Conservation (phyloP, 169 alveolate species). For the Plasmodium knowlesi region DNA sequence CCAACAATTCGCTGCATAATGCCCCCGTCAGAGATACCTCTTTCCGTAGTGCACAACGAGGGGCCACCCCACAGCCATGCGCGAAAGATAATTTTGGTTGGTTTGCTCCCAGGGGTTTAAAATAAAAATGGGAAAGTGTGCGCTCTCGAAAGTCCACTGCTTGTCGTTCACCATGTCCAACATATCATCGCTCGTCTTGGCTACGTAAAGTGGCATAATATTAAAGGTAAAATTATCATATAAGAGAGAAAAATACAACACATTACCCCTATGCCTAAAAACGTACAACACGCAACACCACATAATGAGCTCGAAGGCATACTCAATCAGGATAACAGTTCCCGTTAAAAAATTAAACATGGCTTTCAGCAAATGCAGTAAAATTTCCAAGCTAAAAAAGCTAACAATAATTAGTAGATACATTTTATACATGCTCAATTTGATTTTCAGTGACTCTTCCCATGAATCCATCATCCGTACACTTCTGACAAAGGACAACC, state of each 20-base stretch:
- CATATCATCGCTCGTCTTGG: background rate
- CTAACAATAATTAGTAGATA: conserved; percentile 9
- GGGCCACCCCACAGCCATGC: conserved; percentile 41
- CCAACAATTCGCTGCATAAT: background rate
- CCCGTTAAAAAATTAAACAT: conserved; percentile 1
- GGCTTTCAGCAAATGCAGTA: conserved; percentile 17
- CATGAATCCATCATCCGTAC: conserved; percentile 27
- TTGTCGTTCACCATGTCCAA: background rate
- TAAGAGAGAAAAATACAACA: conserved; percentile 36
- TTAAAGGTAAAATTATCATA: conserved; percentile 26
- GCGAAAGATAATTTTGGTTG: conserved; percentile 29
- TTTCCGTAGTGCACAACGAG: background rate
- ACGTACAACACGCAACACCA: conserved; percentile 66
- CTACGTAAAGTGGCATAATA: conserved; percentile 39
- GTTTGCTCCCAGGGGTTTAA: conserved; percentile 54
- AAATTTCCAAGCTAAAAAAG: conserved; percentile 43
- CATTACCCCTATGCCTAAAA: conserved; percentile 43
- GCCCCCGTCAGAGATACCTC: background rate
- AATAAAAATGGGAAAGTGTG: conserved; percentile 36
- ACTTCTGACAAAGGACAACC: conserved; percentile 49
- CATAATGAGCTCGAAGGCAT: conserved; percentile 42
- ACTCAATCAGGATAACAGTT: conserved; percentile 30
- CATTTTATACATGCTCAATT: conserved; percentile 47
- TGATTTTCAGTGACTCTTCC: conserved; percentile 34
- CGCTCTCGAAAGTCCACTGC: background rate